phyloP scores from a whole-genome alignment of 2,329 filamentous ascomycete genomes.

The Colletotrichum lini region DNA sequence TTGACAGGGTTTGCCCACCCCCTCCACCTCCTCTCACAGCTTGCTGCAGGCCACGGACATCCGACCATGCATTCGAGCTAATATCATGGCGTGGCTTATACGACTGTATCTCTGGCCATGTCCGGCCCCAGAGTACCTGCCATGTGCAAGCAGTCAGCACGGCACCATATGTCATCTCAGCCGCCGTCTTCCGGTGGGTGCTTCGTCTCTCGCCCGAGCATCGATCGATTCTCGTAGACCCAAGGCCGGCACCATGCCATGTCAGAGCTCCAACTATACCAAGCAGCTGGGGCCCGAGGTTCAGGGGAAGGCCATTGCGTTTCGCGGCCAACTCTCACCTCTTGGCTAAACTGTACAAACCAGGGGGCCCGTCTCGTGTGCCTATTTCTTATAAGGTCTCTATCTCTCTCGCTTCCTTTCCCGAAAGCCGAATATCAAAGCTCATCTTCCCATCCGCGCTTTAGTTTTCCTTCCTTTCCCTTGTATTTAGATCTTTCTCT shows the following conservation, averaged over 20 bases:
- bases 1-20: slow-evolving; percentile 23
- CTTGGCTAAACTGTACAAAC: slow-evolving; percentile 6
- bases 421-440: background rate
- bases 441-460: slow-evolving; percentile 14
- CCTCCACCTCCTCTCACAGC: slow-evolving; percentile 1
- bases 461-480: slow-evolving; percentile 2
- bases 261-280: slow-evolving; percentile 38
- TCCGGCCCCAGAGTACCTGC: slow-evolving; percentile 24
- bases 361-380: slow-evolving; percentile 3
- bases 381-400: slow-evolving; percentile 28
- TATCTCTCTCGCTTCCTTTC: slow-evolving; percentile 1
- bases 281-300: slow-evolving; percentile 21
- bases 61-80: slow-evolving; percentile 27
- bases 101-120: slow-evolving; percentile 18
- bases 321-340: slow-evolving; percentile 7
- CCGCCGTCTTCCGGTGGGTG: slow-evolving; percentile 12
- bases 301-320: background rate
- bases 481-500: slow-evolving; percentile 21
- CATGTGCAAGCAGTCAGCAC: slow-evolving; percentile 38
- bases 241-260: slow-evolving; percentile 33
- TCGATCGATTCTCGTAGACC: slow-evolving; percentile 20
- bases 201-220: slow-evolving; percentile 25
- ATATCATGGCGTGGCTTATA: slow-evolving; percentile 27
- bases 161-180: slow-evolving; percentile 29
- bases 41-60: slow-evolving; percentile 37